Percentiles rank a stretch among this genome's conserved stretches.
These are phyloP conservation scores for Alternaria alternata DNA, from an alignment of 2,329 filamentous ascomycete species.

Conservation along the genomic window DNA sequence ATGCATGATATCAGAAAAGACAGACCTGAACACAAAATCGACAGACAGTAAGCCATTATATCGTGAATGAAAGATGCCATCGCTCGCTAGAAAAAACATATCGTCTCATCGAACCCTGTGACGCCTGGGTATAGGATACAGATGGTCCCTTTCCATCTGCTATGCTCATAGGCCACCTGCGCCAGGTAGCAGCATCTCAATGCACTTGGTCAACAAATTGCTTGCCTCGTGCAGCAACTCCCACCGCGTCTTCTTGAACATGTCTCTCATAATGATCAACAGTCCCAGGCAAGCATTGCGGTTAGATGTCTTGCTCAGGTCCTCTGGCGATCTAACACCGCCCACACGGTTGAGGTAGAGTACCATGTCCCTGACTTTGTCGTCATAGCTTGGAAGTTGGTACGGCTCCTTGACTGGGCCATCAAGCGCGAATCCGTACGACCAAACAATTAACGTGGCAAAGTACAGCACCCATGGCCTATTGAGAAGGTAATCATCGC, in stretches of 20 bases:
- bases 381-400: conserved; percentile 66
- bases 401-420: conserved; percentile 69
- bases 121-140: conserved; percentile 2
- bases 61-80: conserved; percentile 18
- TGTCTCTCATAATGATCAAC: conserved; percentile 80
- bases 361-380: conserved; percentile 80
- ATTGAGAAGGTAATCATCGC: conserved; percentile 89
- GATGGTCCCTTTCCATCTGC: not conserved
- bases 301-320: conserved; percentile 75
- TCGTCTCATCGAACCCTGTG: not conserved
- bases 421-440: conserved; percentile 89
- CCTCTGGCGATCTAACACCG: conserved; percentile 75
- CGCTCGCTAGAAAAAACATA: not conserved
- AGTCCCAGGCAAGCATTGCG: conserved; percentile 85
- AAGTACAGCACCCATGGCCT: conserved; percentile 96
- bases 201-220: conserved; percentile 80
- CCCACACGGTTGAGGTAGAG: conserved; percentile 77
- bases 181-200: conserved; percentile 63
- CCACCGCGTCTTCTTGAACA: conserved; percentile 86
- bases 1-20: conserved; percentile 20
- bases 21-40: conserved; percentile 4
- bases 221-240: conserved; percentile 90
- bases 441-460: conserved; percentile 91
- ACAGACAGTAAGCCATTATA: conserved; percentile 13
- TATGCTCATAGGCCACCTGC: conserved; percentile 20